Conservation (phyloP, 805 yeast genomes). For the Sungouiozyma intestinalis region DNA sequence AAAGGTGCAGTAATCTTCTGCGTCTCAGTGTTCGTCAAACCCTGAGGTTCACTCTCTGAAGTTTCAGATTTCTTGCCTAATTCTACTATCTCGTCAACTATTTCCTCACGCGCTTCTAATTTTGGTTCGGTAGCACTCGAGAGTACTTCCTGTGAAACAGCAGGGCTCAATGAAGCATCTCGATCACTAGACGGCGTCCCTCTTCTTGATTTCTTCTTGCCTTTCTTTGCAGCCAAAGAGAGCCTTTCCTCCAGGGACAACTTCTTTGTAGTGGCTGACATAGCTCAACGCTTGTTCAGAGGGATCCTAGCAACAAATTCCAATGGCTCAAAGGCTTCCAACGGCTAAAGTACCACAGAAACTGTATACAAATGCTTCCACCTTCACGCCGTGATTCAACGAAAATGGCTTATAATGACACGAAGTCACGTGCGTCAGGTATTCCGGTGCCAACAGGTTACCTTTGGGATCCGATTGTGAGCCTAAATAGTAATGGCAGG, state of each 20-base stretch:
- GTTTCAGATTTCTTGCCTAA: not conserved
- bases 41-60: not conserved
- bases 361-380: too few relatives aligned
- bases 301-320: not conserved
- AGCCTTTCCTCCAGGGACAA: constrained; percentile 76
- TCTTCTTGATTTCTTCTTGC: constrained; percentile 24
- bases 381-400: too few relatives aligned
- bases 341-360: not conserved
- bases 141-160: constrained; percentile 16
- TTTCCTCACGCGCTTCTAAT: not conserved
- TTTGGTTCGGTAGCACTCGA: not conserved
- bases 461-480: too few relatives aligned
- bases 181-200: constrained; percentile 1
- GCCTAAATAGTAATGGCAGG: too few relatives aligned
- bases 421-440: too few relatives aligned
- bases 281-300: not conserved
- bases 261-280: constrained; percentile 33
- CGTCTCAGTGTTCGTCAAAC: not conserved
- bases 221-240: constrained; percentile 62
- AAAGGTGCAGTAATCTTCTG: too few relatives aligned
- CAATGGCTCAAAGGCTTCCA: not conserved
- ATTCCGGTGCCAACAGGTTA: too few relatives aligned
- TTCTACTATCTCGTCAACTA: not conserved
- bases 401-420: too few relatives aligned
- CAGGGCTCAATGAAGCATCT: constrained; percentile 1